Evolutionary conservation across 108 stramenopile genomes (phyloP), one percentile per base, ranked within the genome.

Genomic region (Skeletonema grethae): DNA sequence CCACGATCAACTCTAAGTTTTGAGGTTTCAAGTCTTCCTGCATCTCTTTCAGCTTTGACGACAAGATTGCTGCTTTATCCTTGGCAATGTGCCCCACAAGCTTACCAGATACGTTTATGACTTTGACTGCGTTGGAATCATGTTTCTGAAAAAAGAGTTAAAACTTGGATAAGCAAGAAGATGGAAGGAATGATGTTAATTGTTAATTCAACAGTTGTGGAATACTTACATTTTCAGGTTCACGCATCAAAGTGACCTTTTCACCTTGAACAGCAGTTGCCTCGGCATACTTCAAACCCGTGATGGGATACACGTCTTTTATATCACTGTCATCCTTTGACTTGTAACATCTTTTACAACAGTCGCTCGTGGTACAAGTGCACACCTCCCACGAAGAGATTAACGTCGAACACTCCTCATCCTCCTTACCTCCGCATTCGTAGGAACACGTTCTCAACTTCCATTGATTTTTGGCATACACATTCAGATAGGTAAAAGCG

Each of bases 381-480:
- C 50, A 53, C 20, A 24, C 22, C 22, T 53, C 50, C 50, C 50
- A 53, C 2, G 50, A 22, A 9, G 50, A 53, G 50, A 53, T 53
- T 8, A 53, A 53, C 18, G 50, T 53, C 22, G 50, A 53, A 22
- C 50, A 53, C 18, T 53, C 50, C 50, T 53, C 50, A 53, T 53
- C 50, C 18, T 53, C 22, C 20, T 53, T 24, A 9, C 50, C 50
- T 22, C 50, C 50, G 22, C 50, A 24, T 22, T 24, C 50, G 8
- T 53, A 53, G 7, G 50, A 53, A 53, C 22, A 24, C 16, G 50
- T 53, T 53, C 2, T 20, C 50, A 53, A 24, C 22, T 53, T 53
- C 50, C 50, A 53, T 53, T 22, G 18, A 53, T 53, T 53, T 2
- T n/a, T 22, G 18, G 50, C 8, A 1, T 53, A 53, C 8, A 53